Conservation (phyloP, 1,284 basidiomycete species). For the Melampsora americana region DNA sequence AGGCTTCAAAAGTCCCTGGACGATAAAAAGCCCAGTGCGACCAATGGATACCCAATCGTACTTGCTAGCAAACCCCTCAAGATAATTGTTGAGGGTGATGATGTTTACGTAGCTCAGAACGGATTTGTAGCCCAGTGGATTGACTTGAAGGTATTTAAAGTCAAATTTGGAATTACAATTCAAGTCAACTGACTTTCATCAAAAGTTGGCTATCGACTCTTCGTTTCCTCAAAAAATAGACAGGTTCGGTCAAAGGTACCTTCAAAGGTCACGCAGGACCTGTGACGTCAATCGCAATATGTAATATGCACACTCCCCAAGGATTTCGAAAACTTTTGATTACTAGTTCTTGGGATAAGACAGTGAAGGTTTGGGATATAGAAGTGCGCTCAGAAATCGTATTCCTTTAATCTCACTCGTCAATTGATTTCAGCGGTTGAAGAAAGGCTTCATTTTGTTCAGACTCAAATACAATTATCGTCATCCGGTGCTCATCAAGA, state of each 20-base stretch:
- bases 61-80: slow-evolving; percentile 71
- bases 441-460: neutral
- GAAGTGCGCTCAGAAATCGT: slow-evolving; percentile 17
- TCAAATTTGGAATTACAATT: neutral
- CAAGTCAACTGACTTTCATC: slow-evolving; percentile 45
- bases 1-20: slow-evolving; percentile 40
- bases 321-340: slow-evolving; percentile 66
- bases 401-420: slow-evolving; percentile 50
- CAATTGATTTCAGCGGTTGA: neutral
- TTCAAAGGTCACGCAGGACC: slow-evolving; percentile 81
- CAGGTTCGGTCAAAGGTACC: slow-evolving; percentile 69
- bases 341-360: slow-evolving; percentile 86
- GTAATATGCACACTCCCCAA: slow-evolving; percentile 46
- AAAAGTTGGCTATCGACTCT: slow-evolving; percentile 40
- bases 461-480: slow-evolving; percentile 41
- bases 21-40: slow-evolving; percentile 67
- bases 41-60: slow-evolving; percentile 71
- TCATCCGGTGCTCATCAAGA: slow-evolving; percentile 29
- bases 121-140: slow-evolving; percentile 69
- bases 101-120: slow-evolving; percentile 81
- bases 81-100: slow-evolving; percentile 64
- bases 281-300: slow-evolving; percentile 74
- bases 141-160: slow-evolving; percentile 65
- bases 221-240: slow-evolving; percentile 58
- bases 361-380: slow-evolving; percentile 76